Evolutionary conservation across 306 rosid genomes (phyloP), one percentile per base, ranked within the genome.

Genomic region (Fragaria ananassa): DNA sequence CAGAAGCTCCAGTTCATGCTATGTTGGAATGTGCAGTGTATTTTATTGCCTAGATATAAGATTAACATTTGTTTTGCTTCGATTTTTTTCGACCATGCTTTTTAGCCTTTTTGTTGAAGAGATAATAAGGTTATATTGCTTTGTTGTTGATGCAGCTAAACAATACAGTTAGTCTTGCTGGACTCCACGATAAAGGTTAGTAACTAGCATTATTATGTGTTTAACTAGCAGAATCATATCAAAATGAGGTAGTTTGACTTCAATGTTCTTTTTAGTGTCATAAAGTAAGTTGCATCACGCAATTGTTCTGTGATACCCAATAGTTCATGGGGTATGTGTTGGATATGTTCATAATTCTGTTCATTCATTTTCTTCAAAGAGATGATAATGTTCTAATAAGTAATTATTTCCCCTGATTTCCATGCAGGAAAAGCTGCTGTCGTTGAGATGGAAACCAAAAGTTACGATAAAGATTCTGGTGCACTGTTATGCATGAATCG

Each of bases 121-220:
- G 37, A 37, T 15, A 41, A 29, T 70, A 35, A 68, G 50, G 65
- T 71, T 47, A 69, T 79, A 63, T 71, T 81, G 37, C 27, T 34
- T 64, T 81, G 34, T 81, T 76, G 25, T 78, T 71, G 81, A 76
- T 76, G 71, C 96, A 95, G 99, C 65, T 95, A 67, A 84, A 76
- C 21, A 90, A 92, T 77, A 85, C 81, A 68, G 72, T 80, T 76
- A 81, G 85, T 80, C 91, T 95, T 75, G 97, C 97, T 11, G 99
- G 99, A 77, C 74, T 95, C 82, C 97, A 95, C 77, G 99, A 95
- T 84, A 92, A 95, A 89, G 97, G 99, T 95, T 66, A 82, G 85
- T 77, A 72, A 46, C 41, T 58, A 81, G 44, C 75, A 18, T 66
- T 42, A 73, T 15, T 73, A 17, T 82, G 68, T 74, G 65, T 39